Conservation (phyloP, 2,329 filamentous ascomycete species). For the Raffaelea albimanens region DNA sequence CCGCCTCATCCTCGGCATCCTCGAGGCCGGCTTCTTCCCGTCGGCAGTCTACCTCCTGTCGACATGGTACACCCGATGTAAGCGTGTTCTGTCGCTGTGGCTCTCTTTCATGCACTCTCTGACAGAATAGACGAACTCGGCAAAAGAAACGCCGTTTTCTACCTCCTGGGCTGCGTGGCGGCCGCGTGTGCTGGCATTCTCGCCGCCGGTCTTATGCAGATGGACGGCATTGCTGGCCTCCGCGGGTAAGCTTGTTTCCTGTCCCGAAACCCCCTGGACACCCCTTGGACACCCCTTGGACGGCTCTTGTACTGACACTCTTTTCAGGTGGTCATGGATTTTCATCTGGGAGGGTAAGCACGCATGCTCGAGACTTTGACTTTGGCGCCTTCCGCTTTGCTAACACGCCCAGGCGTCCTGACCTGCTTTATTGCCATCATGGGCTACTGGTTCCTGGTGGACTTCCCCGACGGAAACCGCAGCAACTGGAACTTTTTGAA, state of each 20-base stretch:
- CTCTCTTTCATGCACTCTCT: neutral
- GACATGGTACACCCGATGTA: conserved; percentile 62
- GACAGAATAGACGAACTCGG: conserved; percentile 49
- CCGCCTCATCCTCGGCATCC: conserved; percentile 49
- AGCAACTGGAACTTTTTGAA: conserved; percentile 43
- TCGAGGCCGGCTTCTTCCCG: conserved; percentile 66
- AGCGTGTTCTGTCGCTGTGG: conserved; percentile 17
- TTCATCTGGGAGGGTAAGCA: conserved; percentile 32
- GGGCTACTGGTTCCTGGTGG: conserved; percentile 50
- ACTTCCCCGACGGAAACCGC: conserved; percentile 51
- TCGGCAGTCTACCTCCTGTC: conserved; percentile 63
- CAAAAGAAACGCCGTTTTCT: conserved; percentile 60
- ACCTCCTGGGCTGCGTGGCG: conserved; percentile 57
- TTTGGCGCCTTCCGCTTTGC: no score
- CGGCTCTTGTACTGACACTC: no score
- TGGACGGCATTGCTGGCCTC: conserved; percentile 44
- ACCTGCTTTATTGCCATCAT: conserved; percentile 41
- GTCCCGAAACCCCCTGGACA: no score
- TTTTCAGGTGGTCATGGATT: conserved; percentile 54
- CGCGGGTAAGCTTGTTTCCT: conserved; percentile 5
- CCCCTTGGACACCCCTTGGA: no score
- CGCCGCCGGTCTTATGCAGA: conserved; percentile 60
- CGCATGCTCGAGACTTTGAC: no score
- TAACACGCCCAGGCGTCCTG: conserved; percentile 31
- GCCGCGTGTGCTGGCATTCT: conserved; percentile 60